Evolutionary conservation across 2,329 filamentous ascomycete genomes (phyloP), one percentile per base, ranked within the genome.

Genomic region (Aspergillus ibericus): DNA sequence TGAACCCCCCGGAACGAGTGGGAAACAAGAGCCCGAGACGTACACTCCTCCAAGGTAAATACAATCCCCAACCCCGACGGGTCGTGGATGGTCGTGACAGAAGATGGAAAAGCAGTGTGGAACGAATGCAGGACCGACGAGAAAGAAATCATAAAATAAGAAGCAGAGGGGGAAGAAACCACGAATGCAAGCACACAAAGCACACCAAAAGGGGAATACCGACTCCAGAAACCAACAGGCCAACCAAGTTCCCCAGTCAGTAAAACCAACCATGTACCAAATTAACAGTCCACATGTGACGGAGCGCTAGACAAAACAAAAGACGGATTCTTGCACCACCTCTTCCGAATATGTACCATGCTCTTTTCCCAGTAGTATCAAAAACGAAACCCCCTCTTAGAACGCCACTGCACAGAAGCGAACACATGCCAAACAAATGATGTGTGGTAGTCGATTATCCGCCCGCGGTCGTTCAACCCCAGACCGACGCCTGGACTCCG

Each of bases 401-500:
- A 73, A 72, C 70, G 70, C 71, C 71, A 62, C 60, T 48, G 55
- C 57, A 58, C 52, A 61, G 58, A 62, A 66, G 56, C 57, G 59
- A 66, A 63, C 59, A 61, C 55, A 58, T 53, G 57, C 60, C 58
- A 58, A 63, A 63, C 55, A 48, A 55, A 62, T 56, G 49, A 49
- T 56, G 56, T 40, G 48, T 49, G 15, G 32, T 27, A 27, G 52
- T 32, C 18, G n/a, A 32, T 46, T 40, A 29, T 40, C 42, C 9
- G n/a, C 16, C 10, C 36, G 10, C 16, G 1, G n/a, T 35, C 34
- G 7, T 59, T 70, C 88, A 97, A 68, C 93, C 93, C 93, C 93
- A 98, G 67, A 97, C 93, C 64, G 92, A 96, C 64, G 93, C 92
- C 75, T 96, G 92, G 61, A 93, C 90, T 64, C 92, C 91, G 61